These are phyloP conservation scores for Akebia trifoliata DNA, from an alignment of 164 flowering plant species.

Conservation along the genomic window DNA sequence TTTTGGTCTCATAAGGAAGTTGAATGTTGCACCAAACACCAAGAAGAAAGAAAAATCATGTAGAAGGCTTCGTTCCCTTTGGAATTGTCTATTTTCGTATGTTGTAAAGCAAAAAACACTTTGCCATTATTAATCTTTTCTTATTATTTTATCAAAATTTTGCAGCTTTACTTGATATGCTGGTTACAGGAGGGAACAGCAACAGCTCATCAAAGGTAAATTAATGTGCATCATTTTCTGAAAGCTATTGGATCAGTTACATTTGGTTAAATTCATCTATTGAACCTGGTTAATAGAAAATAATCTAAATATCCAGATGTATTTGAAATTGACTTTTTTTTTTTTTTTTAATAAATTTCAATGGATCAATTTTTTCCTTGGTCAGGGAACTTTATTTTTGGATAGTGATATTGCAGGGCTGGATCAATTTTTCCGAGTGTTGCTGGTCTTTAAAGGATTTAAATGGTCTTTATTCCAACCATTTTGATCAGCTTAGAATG, in stretches of 20 bases:
- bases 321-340: no score
- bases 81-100: not conserved
- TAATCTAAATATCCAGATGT: no score
- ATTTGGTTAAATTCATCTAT: no score
- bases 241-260: not conserved
- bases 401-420: no score
- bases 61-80: conserved; percentile 17
- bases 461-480: no score
- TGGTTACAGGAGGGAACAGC: conserved; percentile 41
- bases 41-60: conserved; percentile 66
- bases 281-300: no score
- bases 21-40: conserved; percentile 53
- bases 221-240: conserved; percentile 1
- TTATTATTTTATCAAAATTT: conserved; percentile 10
- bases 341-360: no score
- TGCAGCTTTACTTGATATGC: conserved; percentile 54
- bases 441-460: no score
- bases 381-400: no score
- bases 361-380: no score
- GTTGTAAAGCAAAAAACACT: not conserved
- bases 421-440: no score
- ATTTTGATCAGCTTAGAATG: no score
- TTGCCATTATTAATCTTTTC: not conserved
- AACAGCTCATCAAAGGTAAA: conserved; percentile 56
- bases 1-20: conserved; percentile 78